Evolutionary conservation across 805 yeast genomes (phyloP).

Genomic region (Komagataella phaffii): DNA sequence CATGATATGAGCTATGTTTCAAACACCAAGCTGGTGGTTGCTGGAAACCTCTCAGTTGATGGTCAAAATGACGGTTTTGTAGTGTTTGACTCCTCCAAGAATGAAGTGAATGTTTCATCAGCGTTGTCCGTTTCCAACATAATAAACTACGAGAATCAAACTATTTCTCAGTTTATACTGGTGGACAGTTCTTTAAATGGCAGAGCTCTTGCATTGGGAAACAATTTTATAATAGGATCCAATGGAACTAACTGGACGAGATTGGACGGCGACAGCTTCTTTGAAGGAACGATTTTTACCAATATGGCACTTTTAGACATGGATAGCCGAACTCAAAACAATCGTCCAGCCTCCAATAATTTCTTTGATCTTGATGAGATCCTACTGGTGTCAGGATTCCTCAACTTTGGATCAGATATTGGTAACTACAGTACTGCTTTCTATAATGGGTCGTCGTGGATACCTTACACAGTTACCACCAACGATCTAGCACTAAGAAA

Average conservation of each 20-base stretch:
- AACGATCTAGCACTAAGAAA: conserved; percentile 11
- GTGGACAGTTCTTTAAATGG: conserved; percentile 30
- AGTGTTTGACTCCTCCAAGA: conserved; percentile 36
- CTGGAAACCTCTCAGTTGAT: conserved; percentile 38
- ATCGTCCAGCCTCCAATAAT: conserved; percentile 16
- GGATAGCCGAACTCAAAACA: conserved; percentile 11
- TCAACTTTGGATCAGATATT: conserved; percentile 26
- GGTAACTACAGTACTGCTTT: conserved; percentile 51
- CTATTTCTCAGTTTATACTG: conserved; percentile 22
- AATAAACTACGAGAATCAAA: conserved; percentile 12
- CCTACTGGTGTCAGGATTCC: conserved; percentile 44
- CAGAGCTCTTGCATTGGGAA: conserved; percentile 28
- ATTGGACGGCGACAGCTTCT: conserved; percentile 21
- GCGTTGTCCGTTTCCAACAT: conserved; percentile 16
- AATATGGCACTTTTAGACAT: conserved; percentile 29
- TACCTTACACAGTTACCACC: conserved; percentile 42
- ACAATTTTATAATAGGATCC: conserved; percentile 21
- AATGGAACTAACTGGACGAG: conserved; percentile 36
- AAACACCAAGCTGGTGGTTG: conserved; percentile 23
- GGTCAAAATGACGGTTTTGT: conserved; percentile 28
- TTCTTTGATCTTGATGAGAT: conserved; percentile 30
- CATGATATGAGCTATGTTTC: conserved; percentile 35
- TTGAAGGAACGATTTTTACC: conserved; percentile 21
- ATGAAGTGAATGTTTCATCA: conserved; percentile 13
- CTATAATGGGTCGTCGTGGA: conserved; percentile 56